These are phyloP conservation scores for Euphorbia tirucalli DNA, from an alignment of 345 rosid genomes.

Conservation along the genomic window DNA sequence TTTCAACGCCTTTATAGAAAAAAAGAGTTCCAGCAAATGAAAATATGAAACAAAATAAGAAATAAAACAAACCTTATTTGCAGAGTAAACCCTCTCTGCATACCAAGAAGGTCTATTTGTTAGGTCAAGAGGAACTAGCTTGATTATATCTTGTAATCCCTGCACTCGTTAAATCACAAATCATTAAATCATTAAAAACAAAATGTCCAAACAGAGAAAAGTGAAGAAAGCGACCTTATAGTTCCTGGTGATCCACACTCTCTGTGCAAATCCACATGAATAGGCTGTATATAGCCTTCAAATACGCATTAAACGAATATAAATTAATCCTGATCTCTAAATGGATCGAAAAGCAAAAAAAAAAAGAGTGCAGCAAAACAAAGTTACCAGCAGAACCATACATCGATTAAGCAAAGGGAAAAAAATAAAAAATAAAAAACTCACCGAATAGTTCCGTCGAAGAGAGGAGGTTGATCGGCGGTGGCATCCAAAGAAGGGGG, in stretches of 20 bases:
- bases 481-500: slow-evolving; percentile 47
- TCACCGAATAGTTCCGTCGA: slow-evolving; percentile 73
- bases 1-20: slow-evolving; percentile 71
- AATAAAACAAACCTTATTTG: slow-evolving; percentile 57
- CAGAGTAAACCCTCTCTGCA: slow-evolving; percentile 70
- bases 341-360: not conserved
- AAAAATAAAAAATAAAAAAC: not conserved
- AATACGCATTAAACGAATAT: not conserved
- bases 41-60: too few species aligned
- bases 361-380: not conserved
- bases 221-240: too few species aligned
- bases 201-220: too few species aligned
- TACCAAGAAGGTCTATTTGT: slow-evolving; percentile 84
- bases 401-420: not conserved
- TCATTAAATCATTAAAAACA: not conserved
- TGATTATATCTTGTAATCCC: slow-evolving; percentile 81
- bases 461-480: slow-evolving; percentile 61
- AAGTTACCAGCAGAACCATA: not conserved
- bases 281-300: slow-evolving; percentile 62
- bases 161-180: slow-evolving; percentile 26
- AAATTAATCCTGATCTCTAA: too few species aligned
- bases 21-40: not conserved
- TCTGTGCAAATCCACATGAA: slow-evolving; percentile 74
- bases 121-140: slow-evolving; percentile 73
- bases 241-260: slow-evolving; percentile 95